Conservation (phyloP, 1,139 yeast species). For the Blastobotrys ciferrii region DNA sequence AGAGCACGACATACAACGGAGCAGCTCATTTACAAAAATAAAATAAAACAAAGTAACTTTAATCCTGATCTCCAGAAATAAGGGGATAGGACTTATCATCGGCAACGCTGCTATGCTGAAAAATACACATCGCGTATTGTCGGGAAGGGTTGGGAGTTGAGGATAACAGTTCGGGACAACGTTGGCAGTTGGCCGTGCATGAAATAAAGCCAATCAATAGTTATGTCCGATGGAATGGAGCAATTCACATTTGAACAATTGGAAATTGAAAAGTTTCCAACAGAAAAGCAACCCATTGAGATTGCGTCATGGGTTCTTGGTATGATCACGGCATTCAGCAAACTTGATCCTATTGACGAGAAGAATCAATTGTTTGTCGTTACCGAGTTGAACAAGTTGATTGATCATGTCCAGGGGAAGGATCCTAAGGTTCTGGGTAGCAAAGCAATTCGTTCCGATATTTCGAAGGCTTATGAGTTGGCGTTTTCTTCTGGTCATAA, state of each 20-base stretch:
- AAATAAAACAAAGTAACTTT: no score
- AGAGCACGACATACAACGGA: no score
- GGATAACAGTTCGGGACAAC: not conserved
- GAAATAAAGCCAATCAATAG: not conserved
- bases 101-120: no score
- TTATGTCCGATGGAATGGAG: conserved; percentile 1
- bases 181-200: no score
- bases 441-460: conserved; percentile 26
- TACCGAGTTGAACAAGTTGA: conserved; percentile 21
- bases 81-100: no score
- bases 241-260: conserved; percentile 5
- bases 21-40: no score
- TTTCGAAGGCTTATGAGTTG: conserved; percentile 25
- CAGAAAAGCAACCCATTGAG: conserved; percentile 7
- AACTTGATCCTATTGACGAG: not conserved
- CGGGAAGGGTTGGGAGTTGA: not conserved
- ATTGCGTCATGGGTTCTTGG: not conserved
- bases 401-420: conserved; percentile 19
- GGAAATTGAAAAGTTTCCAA: conserved; percentile 8
- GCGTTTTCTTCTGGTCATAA: conserved; percentile 20
- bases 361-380: conserved; percentile 16
- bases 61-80: no score
- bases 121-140: not conserved
- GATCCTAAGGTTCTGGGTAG: conserved; percentile 20
- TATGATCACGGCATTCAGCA: not conserved